These are phyloP conservation scores for Penicillium chermesinum DNA, from an alignment of 495 filamentous ascomycete genomes.

Conservation along the genomic window DNA sequence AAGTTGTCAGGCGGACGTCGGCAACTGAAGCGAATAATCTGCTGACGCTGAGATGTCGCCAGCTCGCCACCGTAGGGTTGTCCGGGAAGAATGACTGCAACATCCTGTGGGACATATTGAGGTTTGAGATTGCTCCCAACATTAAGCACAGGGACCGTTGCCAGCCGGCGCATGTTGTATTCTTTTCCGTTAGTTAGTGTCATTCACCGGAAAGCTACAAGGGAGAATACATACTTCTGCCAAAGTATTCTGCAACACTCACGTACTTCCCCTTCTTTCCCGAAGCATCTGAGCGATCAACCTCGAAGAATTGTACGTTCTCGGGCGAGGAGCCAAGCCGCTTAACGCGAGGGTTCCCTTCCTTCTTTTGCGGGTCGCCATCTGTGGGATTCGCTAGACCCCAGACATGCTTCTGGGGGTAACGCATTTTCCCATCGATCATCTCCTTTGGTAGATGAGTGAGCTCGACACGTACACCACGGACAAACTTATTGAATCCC, in stretches of 20 bases:
- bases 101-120: constrained; percentile 57
- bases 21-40: constrained; percentile 64
- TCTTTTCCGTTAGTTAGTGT: constrained; percentile 5
- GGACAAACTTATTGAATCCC: constrained; percentile 6
- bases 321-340: constrained; percentile 6
- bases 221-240: constrained; percentile 5
- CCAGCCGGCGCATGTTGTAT: constrained; percentile 5
- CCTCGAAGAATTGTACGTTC: constrained; percentile 12
- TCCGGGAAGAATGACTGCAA: constrained; percentile 55
- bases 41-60: constrained; percentile 41
- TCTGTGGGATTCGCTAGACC: constrained; percentile 10
- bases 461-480: constrained; percentile 8
- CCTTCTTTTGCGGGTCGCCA: neutral
- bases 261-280: constrained; percentile 1
- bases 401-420: constrained; percentile 6
- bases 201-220: neutral
- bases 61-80: constrained; percentile 54
- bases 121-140: constrained; percentile 51
- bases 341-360: neutral
- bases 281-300: neutral
- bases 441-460: constrained; percentile 3
- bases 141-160: constrained; percentile 56
- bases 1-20: constrained; percentile 58
- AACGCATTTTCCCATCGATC: neutral
- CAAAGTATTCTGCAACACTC: constrained; percentile 16